A percentile compares a stretch with the other conserved stretches of the same genome.
Conservation (phyloP, 106 monocot genomes). For the Posidonia australis region DNA sequence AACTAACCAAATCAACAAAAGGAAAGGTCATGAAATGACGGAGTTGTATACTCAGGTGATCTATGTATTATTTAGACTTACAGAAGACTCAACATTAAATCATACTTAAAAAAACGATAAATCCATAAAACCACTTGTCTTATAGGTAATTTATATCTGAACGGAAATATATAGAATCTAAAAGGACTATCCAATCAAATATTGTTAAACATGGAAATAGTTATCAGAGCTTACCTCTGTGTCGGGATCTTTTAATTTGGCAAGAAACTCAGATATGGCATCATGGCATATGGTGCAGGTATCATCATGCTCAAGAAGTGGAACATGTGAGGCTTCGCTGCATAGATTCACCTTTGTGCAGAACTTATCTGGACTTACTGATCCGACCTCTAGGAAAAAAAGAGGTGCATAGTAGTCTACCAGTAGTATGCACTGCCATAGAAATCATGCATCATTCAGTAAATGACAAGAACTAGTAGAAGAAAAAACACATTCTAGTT, state of each 20-base stretch:
- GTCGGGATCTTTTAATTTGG: slow-evolving; percentile 18
- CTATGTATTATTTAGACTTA: too few species aligned
- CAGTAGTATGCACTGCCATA: slow-evolving; percentile 2
- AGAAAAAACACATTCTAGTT: too few species aligned
- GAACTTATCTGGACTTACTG: not conserved
- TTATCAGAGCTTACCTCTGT: slow-evolving; percentile 11
- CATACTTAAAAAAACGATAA: too few species aligned
- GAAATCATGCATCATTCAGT: not conserved
- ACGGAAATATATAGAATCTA: too few species aligned
- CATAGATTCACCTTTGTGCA: slow-evolving; percentile 12
- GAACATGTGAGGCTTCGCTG: not conserved
- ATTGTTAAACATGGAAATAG: too few species aligned
- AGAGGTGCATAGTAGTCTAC: slow-evolving; percentile 7
- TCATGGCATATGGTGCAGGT: slow-evolving; percentile 10
- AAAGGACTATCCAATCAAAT: too few species aligned
- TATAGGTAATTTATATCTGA: too few species aligned
- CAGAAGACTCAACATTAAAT: too few species aligned
- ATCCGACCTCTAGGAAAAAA: slow-evolving; percentile 2
- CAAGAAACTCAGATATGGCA: slow-evolving; percentile 11
- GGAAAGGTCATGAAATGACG: too few species aligned
- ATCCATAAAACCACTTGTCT: too few species aligned
- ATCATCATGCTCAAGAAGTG: not conserved
- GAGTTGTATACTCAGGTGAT: too few species aligned
- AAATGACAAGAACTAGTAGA: not conserved
- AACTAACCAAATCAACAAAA: too few species aligned